These are phyloP conservation scores for Termitomyces sp. DNA, from an alignment of 768 basidiomycete genomes.

Conservation along the genomic window DNA sequence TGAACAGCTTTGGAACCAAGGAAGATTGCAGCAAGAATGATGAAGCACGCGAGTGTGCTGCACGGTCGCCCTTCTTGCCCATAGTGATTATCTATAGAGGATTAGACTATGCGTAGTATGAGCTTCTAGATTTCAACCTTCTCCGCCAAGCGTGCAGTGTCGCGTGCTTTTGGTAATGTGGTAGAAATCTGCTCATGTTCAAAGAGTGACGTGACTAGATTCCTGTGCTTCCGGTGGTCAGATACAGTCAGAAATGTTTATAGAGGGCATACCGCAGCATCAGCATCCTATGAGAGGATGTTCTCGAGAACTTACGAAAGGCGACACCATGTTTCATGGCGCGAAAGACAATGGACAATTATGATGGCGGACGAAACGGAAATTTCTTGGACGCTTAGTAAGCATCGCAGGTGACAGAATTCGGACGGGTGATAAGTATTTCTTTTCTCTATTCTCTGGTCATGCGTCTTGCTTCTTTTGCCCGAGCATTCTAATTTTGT, in stretches of 20 bases:
- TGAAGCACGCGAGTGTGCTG: constrained; percentile 65
- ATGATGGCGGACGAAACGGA: neutral
- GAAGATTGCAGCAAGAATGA: constrained; percentile 72
- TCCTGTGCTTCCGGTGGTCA: constrained; percentile 40
- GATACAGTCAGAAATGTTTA: neutral
- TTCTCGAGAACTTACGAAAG: constrained; percentile 88
- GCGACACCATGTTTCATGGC: constrained; percentile 92
- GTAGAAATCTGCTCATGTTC: constrained; percentile 96
- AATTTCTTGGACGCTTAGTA: constrained; percentile 11
- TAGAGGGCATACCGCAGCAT: constrained; percentile 68
- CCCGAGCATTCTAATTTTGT: neutral
- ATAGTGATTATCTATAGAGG: constrained; percentile 74
- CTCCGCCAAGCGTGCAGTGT: constrained; percentile 86
- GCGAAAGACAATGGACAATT: neutral
- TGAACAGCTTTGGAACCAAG: constrained; percentile 80
- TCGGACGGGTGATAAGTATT: neutral
- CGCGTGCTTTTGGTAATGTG: constrained; percentile 91
- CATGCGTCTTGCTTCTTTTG: neutral
- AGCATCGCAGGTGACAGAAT: constrained; percentile 3
- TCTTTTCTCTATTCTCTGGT: neutral
- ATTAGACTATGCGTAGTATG: neutral
- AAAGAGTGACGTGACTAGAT: constrained; percentile 89
- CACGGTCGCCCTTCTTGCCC: constrained; percentile 77
- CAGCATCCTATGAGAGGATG: constrained; percentile 86
- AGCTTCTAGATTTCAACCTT: constrained; percentile 45